Conservation (phyloP, 768 basidiomycete genomes). For the Serendipita sp. region DNA sequence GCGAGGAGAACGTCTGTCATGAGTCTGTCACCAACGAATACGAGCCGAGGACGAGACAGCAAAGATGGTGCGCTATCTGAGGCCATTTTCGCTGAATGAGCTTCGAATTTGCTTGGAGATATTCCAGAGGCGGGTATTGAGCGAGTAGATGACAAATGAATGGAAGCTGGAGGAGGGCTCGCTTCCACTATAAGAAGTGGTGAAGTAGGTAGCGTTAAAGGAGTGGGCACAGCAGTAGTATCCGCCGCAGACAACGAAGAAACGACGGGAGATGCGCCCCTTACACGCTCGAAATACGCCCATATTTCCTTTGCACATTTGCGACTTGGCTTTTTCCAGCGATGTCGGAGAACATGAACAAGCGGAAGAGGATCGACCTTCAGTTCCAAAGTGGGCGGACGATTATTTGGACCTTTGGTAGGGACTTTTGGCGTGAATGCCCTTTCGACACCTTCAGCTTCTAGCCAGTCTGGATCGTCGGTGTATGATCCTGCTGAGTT, state of each 20-base stretch:
- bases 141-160: constrained; percentile 26
- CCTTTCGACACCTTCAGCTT: constrained; percentile 34
- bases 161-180: neutral
- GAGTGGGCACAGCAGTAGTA: neutral
- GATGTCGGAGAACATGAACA: constrained; percentile 71
- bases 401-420: neutral
- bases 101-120: constrained; percentile 19
- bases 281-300: constrained; percentile 40
- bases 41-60: constrained; percentile 22
- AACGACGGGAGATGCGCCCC: neutral
- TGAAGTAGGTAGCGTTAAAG: neutral
- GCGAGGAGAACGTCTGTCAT: constrained; percentile 86
- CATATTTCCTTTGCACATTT: constrained; percentile 58
- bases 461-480: constrained; percentile 60
- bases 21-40: constrained; percentile 82
- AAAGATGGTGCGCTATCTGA: neutral
- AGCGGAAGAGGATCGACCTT: neutral
- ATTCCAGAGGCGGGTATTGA: constrained; percentile 27
- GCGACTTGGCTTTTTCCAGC: constrained; percentile 62
- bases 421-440: neutral
- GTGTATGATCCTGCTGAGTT: constrained; percentile 76
- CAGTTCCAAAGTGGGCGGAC: neutral
- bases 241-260: neutral
- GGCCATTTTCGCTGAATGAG: too few species aligned
- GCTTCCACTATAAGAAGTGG: neutral